A percentile compares a stretch with the other conserved stretches of the same genome.
phyloP scores from a whole-genome alignment of 257 asterid genomes.

The Solanum chiquidenum region DNA sequence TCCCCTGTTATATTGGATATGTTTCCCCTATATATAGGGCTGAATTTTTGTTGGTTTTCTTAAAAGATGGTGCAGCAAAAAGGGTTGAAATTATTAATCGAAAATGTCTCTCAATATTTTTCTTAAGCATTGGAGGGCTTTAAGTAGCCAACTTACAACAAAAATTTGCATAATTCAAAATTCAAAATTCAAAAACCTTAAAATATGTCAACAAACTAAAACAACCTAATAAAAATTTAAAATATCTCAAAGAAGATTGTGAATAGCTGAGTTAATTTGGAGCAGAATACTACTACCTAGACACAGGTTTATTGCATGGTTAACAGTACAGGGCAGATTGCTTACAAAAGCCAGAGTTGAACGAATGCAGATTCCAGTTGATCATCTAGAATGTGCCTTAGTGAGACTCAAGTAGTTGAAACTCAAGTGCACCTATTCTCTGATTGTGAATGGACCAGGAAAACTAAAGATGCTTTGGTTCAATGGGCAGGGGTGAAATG shows the following conservation, averaged over 20 bases:
- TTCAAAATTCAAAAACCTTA: neutral
- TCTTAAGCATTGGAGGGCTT: neutral
- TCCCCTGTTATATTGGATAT: neutral
- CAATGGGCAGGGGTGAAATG: neutral
- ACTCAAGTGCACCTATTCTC: neutral
- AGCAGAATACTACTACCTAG: too few species aligned
- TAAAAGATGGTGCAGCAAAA: neutral
- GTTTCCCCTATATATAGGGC: neutral
- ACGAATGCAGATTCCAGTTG: too few species aligned
- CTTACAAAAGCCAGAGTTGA: too few species aligned
- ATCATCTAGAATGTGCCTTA: too few species aligned
- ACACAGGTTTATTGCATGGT: too few species aligned
- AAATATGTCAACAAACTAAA: neutral
- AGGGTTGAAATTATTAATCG: neutral
- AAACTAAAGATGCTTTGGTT: too few species aligned
- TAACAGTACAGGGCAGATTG: too few species aligned
- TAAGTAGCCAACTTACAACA: neutral
- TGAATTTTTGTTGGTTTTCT: neutral
- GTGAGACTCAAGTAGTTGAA: neutral
- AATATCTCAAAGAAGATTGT: too few species aligned
- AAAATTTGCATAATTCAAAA: neutral
- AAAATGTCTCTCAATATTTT: neutral
- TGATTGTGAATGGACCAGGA: neutral
- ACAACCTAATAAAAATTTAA: neutral
- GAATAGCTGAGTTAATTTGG: too few species aligned